phyloP scores from a whole-genome alignment of 164 flowering plant species.

The Cinnamomum chago region DNA sequence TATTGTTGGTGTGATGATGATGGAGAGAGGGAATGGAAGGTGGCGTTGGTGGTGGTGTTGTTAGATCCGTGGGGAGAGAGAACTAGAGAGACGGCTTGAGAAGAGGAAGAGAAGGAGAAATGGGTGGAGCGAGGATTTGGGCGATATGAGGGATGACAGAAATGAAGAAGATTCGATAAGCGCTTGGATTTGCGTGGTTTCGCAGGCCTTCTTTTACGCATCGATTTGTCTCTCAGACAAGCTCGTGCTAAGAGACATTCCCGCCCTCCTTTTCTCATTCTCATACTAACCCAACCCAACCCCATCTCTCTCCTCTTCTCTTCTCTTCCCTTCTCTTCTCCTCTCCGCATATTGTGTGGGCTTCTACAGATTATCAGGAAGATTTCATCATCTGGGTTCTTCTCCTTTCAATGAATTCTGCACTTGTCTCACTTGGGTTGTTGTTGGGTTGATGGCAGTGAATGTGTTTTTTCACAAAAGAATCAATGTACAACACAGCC shows the following conservation, averaged over 20 bases:
- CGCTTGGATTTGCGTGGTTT: conserved; percentile 13
- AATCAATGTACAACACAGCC: neutral
- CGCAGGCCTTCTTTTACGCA: neutral
- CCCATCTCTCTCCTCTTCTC: neutral
- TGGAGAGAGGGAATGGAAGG: neutral
- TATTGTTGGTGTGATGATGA: too few species aligned
- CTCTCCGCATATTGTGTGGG: neutral
- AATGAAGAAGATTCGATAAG: conserved; percentile 8
- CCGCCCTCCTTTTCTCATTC: neutral
- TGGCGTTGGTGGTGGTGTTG: neutral
- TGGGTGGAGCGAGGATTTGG: conserved; percentile 52
- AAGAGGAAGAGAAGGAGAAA: conserved; percentile 18
- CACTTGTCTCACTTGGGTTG: conserved; percentile 26
- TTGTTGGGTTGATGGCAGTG: conserved; percentile 14
- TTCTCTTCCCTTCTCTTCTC: neutral
- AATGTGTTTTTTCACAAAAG: conserved; percentile 12
- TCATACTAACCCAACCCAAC: neutral
- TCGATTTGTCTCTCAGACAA: conserved; percentile 9
- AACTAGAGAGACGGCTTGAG: conserved; percentile 10
- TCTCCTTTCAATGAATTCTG: neutral
- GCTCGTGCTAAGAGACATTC: neutral
- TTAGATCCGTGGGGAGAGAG: neutral
- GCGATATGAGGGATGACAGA: conserved; percentile 24
- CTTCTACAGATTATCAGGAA: neutral
- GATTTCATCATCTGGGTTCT: conserved; percentile 6